Percentiles rank a stretch among this genome's conserved stretches.
phyloP scores from a whole-genome alignment of 768 basidiomycete species.

The Dioszegia hungarica region DNA sequence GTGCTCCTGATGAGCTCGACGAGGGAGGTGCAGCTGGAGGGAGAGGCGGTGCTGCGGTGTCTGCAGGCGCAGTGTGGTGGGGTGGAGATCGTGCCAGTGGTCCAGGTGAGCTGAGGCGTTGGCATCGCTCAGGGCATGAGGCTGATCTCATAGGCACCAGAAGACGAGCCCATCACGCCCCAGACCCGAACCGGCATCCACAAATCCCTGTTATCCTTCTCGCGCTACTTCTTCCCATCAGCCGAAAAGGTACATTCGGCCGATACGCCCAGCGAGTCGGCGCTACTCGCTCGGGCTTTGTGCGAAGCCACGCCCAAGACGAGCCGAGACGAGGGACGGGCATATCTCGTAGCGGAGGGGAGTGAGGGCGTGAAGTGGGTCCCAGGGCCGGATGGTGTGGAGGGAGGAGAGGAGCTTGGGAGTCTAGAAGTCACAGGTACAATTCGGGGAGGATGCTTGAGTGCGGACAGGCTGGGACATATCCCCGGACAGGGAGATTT shows the following conservation, averaged over 20 bases:
- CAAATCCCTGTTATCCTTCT: conserved; percentile 88
- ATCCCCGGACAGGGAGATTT: conserved; percentile 84
- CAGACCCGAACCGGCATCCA: conserved; percentile 63
- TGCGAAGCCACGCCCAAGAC: conserved; percentile 79
- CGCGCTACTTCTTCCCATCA: conserved; percentile 86
- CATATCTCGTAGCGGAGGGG: conserved; percentile 70
- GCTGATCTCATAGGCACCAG: conserved; percentile 24
- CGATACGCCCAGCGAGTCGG: conserved; percentile 24
- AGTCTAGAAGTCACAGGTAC: conserved; percentile 72
- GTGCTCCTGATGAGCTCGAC: conserved; percentile 74
- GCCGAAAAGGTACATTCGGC: conserved; percentile 73
- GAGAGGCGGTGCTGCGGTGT: conserved; percentile 78
- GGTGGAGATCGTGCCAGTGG: conserved; percentile 71
- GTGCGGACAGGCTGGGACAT: conserved; percentile 79
- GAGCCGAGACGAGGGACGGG: conserved; percentile 76
- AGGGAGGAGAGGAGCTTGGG: conserved; percentile 54
- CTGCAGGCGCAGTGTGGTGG: conserved; percentile 81
- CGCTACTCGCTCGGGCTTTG: conserved; percentile 62
- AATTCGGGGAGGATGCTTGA: conserved; percentile 71
- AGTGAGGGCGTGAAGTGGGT: conserved; percentile 51
- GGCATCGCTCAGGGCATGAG: not conserved
- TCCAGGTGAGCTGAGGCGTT: conserved; percentile 54
- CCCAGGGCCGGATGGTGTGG: conserved; percentile 45
- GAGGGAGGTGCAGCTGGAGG: conserved; percentile 76
- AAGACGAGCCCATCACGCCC: conserved; percentile 49